phyloP scores from a whole-genome alignment of 164 flowering plant species.

The Platanus orientalis region DNA sequence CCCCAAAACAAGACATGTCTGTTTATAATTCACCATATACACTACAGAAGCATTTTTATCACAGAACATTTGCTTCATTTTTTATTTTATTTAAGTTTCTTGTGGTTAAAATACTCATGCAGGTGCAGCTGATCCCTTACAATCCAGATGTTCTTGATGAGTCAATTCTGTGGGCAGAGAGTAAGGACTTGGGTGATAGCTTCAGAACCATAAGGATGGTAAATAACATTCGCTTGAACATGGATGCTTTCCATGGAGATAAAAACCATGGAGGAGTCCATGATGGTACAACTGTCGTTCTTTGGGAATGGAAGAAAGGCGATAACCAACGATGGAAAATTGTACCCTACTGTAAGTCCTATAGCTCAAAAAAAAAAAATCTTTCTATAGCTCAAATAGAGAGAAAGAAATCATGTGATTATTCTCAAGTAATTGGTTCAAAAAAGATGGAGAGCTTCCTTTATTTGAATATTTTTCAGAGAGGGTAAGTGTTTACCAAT shows the following conservation, averaged over 20 bases:
- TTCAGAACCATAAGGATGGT: conserved; percentile 64
- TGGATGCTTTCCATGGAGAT: conserved; percentile 74
- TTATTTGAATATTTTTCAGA: too few species aligned
- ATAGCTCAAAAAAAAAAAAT: background rate
- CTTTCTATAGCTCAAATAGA: too few species aligned
- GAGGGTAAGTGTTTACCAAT: too few species aligned
- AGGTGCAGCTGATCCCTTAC: conserved; percentile 62
- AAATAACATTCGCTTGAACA: conserved; percentile 50
- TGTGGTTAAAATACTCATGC: conserved; percentile 3
- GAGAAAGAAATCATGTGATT: too few species aligned
- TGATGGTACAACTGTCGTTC: conserved; percentile 60
- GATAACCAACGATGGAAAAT: conserved; percentile 79
- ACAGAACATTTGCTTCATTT: too few species aligned
- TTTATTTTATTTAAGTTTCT: too few species aligned
- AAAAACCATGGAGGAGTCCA: conserved; percentile 61
- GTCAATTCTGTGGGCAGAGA: conserved; percentile 62
- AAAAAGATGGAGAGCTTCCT: too few species aligned
- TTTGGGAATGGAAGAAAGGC: conserved; percentile 70
- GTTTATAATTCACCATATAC: too few species aligned
- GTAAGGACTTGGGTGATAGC: conserved; percentile 59
- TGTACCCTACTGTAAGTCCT: conserved; percentile 50
- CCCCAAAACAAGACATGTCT: too few species aligned
- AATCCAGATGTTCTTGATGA: conserved; percentile 48
- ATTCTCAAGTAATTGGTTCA: too few species aligned
- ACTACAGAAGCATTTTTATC: too few species aligned